Evolutionary conservation across 2,329 filamentous ascomycete genomes (phyloP).

Genomic region (Onygenales sp.): DNA sequence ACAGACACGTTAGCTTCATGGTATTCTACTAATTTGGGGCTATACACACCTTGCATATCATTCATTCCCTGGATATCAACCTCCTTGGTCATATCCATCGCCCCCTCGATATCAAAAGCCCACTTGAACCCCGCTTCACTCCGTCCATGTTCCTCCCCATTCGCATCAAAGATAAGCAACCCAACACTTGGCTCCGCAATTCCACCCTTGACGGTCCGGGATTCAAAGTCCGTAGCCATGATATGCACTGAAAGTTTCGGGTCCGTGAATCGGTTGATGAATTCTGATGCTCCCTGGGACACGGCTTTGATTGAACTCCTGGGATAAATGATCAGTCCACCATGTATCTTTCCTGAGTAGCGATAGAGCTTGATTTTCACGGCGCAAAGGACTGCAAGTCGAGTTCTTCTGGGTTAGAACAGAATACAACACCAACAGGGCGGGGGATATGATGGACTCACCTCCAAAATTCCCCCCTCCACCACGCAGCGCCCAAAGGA

Average conservation of each 20-base stretch:
- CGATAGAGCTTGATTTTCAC: neutral
- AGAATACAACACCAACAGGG: no score
- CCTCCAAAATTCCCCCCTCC: conserved; percentile 25
- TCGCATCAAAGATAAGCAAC: neutral
- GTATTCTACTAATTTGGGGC: neutral
- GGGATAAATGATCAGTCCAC: neutral
- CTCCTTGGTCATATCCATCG: neutral
- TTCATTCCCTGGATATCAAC: neutral
- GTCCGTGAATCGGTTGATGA: neutral
- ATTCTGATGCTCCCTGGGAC: neutral
- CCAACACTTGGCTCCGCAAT: neutral
- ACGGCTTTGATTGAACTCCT: neutral
- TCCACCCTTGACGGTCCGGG: neutral
- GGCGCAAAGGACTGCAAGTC: neutral
- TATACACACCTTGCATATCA: neutral
- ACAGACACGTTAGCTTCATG: neutral
- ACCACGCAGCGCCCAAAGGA: conserved; percentile 34
- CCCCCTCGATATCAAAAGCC: conserved; percentile 1
- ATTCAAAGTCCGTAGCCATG: neutral
- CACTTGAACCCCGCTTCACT: conserved; percentile 3
- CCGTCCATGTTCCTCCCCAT: neutral
- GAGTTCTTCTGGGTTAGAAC: no score
- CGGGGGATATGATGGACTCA: neutral
- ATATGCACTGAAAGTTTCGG: neutral
- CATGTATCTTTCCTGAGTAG: neutral